Evolutionary conservation across 2,329 filamentous ascomycete genomes (phyloP).

Genomic region (Diaporthe caulivora): DNA sequence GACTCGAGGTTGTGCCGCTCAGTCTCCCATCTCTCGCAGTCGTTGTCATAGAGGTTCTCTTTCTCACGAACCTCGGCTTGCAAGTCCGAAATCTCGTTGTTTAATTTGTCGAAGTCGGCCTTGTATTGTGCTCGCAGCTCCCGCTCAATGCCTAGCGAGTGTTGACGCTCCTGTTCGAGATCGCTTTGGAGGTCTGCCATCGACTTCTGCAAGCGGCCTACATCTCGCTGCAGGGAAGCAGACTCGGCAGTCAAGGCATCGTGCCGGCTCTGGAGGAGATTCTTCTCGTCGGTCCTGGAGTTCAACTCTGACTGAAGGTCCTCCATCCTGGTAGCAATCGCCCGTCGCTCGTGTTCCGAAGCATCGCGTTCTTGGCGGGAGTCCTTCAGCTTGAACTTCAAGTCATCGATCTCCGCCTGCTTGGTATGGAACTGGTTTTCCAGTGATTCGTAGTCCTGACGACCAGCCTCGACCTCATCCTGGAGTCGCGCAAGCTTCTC

Average conservation of each 20-base stretch:
- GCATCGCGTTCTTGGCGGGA: slow-evolving; percentile 58
- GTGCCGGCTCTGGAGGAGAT: slow-evolving; percentile 76
- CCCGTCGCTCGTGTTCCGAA: slow-evolving; percentile 50
- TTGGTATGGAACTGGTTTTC: slow-evolving; percentile 63
- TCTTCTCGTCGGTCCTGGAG: slow-evolving; percentile 73
- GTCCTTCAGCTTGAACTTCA: slow-evolving; percentile 59
- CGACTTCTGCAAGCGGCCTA: slow-evolving; percentile 62
- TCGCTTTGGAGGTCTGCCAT: slow-evolving; percentile 61
- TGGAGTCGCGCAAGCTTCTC: slow-evolving; percentile 77
- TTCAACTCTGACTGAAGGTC: slow-evolving; percentile 71
- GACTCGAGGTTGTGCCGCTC: slow-evolving; percentile 74
- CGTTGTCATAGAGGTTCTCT: slow-evolving; percentile 77
- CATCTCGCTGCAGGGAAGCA: slow-evolving; percentile 73
- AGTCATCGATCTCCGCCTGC: slow-evolving; percentile 59
- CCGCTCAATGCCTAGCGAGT: slow-evolving; percentile 71
- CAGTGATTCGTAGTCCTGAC: slow-evolving; percentile 62
- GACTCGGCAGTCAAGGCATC: slow-evolving; percentile 77
- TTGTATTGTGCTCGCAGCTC: slow-evolving; percentile 68
- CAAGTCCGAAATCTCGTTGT: slow-evolving; percentile 71
- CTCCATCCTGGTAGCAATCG: slow-evolving; percentile 64
- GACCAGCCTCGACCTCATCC: slow-evolving; percentile 69
- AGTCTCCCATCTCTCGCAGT: slow-evolving; percentile 79
- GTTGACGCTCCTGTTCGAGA: slow-evolving; percentile 67
- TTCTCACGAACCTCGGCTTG: slow-evolving; percentile 76
- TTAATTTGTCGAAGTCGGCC: slow-evolving; percentile 65